Base-by-base conservation (phyloP, 345 rosid species). In the Populus euphratica region DNA sequence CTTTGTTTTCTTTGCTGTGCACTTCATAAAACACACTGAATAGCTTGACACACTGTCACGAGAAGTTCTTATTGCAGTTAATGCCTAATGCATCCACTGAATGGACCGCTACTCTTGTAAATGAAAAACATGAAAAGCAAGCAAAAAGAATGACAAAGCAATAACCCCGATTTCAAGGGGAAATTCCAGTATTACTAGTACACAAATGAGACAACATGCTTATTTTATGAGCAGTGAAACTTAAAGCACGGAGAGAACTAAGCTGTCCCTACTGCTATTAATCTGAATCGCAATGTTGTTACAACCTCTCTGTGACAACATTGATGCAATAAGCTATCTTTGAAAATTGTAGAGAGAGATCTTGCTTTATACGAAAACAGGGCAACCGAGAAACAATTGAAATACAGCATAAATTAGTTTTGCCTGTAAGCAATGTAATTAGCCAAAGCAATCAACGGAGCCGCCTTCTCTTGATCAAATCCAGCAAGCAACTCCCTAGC, bases 361-460 rank as follows among this genome's bases (percentile, higher is more conserved):
- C 64, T 59, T 10, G 25, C 29, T 10, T 23, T 10, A 10, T 23
- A 59, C 13, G 41, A 21, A 25, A n/a, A 69, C 50, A 43, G 4
- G 47, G 23, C 29, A 69, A 2, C 14, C 44, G 23, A 13, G 52
- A 39, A 44, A 44, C 25, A 74, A 29, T 18, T 75, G 62, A 43
- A 65, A 20, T 27, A 69, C 47, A 59, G 0, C 18, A 41, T 39
- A 63, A 10, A 73, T 82, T 77, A 96, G 70, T 89, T 92, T 76
- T 93, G 94, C 90, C 98, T 89, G 73, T 81, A 74, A 65, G 97
- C 96, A 79, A 96, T 96, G 78, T 91, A 96, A 84, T 85, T 86
- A 65, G 97, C 94, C 85, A 96, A 85, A 81, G 99, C 96, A 82
- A 91, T 76, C 90, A 96, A 84, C 29, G 99, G 99, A 33, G 92